Conservation (phyloP, 371 early-diverging fungal species). For the Batrachochytrium dendrobatidis region DNA sequence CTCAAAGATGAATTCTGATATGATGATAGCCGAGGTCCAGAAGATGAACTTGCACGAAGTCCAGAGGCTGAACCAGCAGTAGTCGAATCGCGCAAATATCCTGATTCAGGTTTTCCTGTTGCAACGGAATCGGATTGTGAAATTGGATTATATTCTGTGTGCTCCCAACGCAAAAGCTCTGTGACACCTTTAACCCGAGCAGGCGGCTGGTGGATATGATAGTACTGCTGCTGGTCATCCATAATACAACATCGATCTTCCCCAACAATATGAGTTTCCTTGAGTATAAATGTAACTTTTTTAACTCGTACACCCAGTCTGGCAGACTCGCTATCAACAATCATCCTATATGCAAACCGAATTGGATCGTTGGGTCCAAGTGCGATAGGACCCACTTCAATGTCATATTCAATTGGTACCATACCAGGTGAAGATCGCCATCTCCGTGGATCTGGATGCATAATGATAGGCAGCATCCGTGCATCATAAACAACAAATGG, state of each 20-base stretch:
- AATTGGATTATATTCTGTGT: conserved; percentile 12
- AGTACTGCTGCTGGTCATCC: conserved; percentile 6
- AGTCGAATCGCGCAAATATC: background rate
- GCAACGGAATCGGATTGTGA: background rate
- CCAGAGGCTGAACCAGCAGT: background rate
- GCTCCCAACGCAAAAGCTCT: conserved; percentile 22
- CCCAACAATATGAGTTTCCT: conserved; percentile 34
- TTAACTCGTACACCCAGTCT: conserved; percentile 32
- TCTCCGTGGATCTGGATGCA: conserved; percentile 33
- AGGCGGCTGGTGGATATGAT: conserved; percentile 6
- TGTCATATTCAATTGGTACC: conserved; percentile 37
- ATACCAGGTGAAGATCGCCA: conserved; percentile 38
- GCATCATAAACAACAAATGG: conserved; percentile 39
- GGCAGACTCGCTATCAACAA: conserved; percentile 30
- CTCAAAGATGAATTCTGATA: background rate
- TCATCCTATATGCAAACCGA: conserved; percentile 33
- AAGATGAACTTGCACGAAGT: background rate
- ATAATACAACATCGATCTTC: conserved; percentile 22
- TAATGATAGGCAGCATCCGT: conserved; percentile 27
- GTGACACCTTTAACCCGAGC: conserved; percentile 13
- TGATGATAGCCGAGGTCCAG: background rate
- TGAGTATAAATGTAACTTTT: conserved; percentile 23
- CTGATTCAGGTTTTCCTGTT: background rate
- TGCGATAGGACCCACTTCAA: conserved; percentile 30
- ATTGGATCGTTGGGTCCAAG: conserved; percentile 36